These are phyloP conservation scores for Nissolia schottii DNA, from an alignment of 306 rosid genomes.

Conservation along the genomic window DNA sequence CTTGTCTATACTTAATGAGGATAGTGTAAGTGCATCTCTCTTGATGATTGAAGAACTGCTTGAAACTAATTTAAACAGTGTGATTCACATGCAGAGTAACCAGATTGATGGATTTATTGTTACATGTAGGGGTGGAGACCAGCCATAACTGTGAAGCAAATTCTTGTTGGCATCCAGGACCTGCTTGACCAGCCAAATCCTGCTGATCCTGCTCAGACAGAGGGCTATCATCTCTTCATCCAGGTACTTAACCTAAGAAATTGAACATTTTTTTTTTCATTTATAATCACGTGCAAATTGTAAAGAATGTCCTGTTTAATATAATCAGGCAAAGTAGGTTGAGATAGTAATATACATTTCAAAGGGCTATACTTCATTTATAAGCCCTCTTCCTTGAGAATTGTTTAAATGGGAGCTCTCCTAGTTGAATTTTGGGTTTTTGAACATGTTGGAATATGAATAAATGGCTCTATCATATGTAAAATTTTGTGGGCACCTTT, in stretches of 20 bases:
- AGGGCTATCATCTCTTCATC: constrained; percentile 95
- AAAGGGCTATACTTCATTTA: background rate
- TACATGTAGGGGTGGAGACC: constrained; percentile 85
- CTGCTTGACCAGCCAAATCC: constrained; percentile 80
- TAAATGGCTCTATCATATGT: background rate
- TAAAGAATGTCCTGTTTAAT: background rate
- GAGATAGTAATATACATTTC: constrained; percentile 10
- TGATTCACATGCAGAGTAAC: background rate
- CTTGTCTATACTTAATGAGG: constrained; percentile 94
- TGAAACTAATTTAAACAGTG: constrained; percentile 3
- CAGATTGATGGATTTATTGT: background rate
- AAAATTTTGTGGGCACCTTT: background rate
- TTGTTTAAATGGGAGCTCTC: background rate
- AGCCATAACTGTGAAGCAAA: constrained; percentile 82
- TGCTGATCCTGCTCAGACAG: constrained; percentile 92
- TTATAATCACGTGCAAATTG: background rate
- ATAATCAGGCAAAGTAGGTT: background rate
- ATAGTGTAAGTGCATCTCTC: constrained; percentile 65
- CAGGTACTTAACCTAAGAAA: constrained; percentile 51
- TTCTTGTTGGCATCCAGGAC: constrained; percentile 83
- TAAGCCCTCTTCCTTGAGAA: background rate
- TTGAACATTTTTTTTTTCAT: constrained; percentile 4
- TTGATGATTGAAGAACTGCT: background rate
- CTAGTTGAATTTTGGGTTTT: background rate
- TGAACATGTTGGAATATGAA: constrained; percentile 14